Base-by-base conservation (phyloP, 2,329 filamentous ascomycete species). In the Penicillium sp. region DNA sequence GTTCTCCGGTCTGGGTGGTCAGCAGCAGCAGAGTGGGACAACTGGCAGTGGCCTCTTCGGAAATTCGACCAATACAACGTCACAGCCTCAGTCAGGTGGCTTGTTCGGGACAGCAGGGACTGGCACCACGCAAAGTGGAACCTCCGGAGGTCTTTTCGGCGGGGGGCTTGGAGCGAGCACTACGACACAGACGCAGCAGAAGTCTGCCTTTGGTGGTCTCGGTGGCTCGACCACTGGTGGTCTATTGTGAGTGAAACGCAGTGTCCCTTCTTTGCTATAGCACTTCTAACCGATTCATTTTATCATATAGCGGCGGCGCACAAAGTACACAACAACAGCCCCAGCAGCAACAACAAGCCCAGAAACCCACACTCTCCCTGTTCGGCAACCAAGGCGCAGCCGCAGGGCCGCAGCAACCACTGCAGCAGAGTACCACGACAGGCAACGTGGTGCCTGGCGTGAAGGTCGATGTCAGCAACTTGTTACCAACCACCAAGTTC, bases 401-500 rank as follows among this genome's bases (percentile, higher is more conserved):
- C 23, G 53, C 53, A 10, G 43, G 35, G 5, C 51, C 63, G 24
- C 65, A 66, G 44, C 65, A 61, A 49, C 59, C 64, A 20, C 58
- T 67, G 20, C 67, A 66, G 53, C 65, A 67, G 52, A 68, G 61
- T 56, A 63, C 66, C 7, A 55, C 64, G 24, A 54, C 58, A 7
- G 59, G 58, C 3, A 68, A 64, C 2, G 67, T 73, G 12, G 78
- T 84, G 13, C 83, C 86, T 0, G 88, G 87, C 15, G 86, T 89
- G 15, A 85, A 87, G 62, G 87, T 95, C 61, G 88, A 93, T 69
- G 72, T 88, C 45, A 81, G 81, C 60, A 88, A 88, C 65, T 77
- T 97, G 52, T 83, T 89, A 45, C 86, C 87, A 13, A 95, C 91
- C 0, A 95, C 90, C 3, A 88, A 93, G 54, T 96, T 93, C 75